A percentile compares a stretch with the other conserved stretches of the same genome.
Evolutionary conservation across 352 stramenopile species (phyloP).

Genomic region (Paralagenidium karlingii): DNA sequence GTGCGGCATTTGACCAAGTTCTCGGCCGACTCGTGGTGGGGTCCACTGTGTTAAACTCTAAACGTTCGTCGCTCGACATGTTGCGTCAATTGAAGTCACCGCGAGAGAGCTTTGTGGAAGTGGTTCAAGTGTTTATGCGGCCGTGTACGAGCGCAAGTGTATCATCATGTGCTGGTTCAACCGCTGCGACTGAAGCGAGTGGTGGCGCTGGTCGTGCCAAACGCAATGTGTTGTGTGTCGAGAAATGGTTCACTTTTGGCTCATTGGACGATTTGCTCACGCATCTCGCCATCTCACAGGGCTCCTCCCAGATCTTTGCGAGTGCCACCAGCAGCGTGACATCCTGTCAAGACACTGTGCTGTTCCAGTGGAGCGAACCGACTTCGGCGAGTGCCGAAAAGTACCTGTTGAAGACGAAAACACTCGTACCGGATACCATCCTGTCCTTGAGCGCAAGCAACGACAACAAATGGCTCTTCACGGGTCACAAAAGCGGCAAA

Average conservation of each 20-base stretch:
- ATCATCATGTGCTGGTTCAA: too few species aligned
- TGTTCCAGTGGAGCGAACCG: too few species aligned
- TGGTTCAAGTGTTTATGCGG: too few species aligned
- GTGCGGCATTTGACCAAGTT: conserved; percentile 20
- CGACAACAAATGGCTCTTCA: conserved; percentile 51
- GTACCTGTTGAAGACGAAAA: too few species aligned
- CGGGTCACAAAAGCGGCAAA: conserved; percentile 17
- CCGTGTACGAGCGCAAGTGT: too few species aligned
- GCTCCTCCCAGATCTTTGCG: conserved; percentile 18
- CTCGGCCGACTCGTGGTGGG: conserved; percentile 33
- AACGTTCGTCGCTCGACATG: conserved; percentile 13
- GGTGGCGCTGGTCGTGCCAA: background rate
- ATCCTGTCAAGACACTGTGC: too few species aligned
- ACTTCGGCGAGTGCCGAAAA: too few species aligned
- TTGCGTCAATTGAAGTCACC: too few species aligned
- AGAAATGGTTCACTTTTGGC: conserved; percentile 15
- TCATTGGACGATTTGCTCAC: conserved; percentile 10
- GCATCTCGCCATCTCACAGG: conserved; percentile 13
- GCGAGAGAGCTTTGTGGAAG: too few species aligned
- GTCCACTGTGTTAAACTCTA: conserved; percentile 28
- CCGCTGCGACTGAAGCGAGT: background rate
- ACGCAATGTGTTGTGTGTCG: conserved; percentile 31
- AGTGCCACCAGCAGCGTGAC: too few species aligned
- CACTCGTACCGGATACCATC: too few species aligned
- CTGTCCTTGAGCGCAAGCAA: too few species aligned